Conservation (phyloP, 768 basidiomycete genomes). For the Coprinellus aureogranulatus region DNA sequence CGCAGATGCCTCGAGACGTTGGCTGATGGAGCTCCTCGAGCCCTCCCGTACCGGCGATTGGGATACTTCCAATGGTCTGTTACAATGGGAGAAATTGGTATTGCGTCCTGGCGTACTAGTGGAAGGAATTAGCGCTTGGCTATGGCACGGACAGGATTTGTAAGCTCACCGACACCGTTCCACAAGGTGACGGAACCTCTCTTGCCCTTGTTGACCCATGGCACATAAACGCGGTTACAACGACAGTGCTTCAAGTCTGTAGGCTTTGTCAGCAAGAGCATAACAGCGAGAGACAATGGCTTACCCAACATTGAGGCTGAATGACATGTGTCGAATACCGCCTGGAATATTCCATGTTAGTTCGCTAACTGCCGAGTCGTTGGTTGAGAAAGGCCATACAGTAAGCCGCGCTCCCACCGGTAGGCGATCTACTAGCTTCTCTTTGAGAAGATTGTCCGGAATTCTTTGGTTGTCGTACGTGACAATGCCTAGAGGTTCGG, state of each 20-base stretch:
- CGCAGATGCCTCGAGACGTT: not conserved
- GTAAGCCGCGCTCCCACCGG: conserved; percentile 36
- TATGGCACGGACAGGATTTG: not conserved
- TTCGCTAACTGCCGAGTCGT: too few relatives aligned
- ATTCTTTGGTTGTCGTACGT: conserved; percentile 38
- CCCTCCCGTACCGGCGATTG: not conserved
- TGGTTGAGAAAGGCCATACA: conserved; percentile 21
- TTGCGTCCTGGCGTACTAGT: conserved; percentile 11
- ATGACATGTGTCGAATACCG: conserved; percentile 40
- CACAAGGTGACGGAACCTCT: conserved; percentile 31
- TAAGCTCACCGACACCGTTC: conserved; percentile 31
- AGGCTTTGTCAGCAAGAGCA: not conserved
- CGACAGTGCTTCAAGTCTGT: conserved; percentile 43
- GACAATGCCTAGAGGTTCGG: conserved; percentile 29
- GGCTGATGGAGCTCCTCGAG: not conserved
- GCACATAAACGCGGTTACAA: conserved; percentile 46
- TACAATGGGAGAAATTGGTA: not conserved
- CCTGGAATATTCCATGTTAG: conserved; percentile 10
- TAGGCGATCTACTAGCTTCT: conserved; percentile 33
- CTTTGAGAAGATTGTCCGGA: conserved; percentile 37
- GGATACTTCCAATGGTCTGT: not conserved
- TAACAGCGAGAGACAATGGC: not conserved
- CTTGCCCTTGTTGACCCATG: conserved; percentile 44
- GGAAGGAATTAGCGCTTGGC: not conserved
- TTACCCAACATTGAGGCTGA: conserved; percentile 40